Percentiles rank a stretch among this genome's conserved stretches.
These are phyloP conservation scores for Immersiporthe knoxdaviesiana DNA, from an alignment of 2,329 filamentous ascomycete genomes.

Conservation along the genomic window DNA sequence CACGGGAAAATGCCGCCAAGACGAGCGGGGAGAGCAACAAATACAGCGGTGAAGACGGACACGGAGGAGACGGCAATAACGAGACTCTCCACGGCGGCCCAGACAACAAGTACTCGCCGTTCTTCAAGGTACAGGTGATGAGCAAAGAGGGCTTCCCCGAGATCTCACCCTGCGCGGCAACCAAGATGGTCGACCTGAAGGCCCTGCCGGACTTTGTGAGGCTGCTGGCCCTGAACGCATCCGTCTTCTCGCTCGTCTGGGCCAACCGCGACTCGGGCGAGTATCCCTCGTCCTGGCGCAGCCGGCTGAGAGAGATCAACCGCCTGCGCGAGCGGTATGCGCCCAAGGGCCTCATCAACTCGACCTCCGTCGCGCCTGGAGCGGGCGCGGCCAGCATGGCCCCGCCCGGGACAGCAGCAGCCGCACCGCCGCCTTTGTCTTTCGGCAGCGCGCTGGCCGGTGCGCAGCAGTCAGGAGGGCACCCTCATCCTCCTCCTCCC, in stretches of 20 bases:
- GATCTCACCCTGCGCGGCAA: conserved; percentile 85
- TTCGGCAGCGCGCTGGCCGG: conserved; percentile 27
- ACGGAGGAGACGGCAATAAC: conserved; percentile 2
- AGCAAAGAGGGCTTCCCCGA: conserved; percentile 88
- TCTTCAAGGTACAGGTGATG: conserved; percentile 89
- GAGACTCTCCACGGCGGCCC: not conserved
- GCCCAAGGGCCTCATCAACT: conserved; percentile 42
- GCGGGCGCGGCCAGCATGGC: conserved; percentile 39
- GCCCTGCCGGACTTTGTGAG: conserved; percentile 85
- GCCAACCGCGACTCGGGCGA: conserved; percentile 75
- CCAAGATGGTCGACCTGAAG: conserved; percentile 84
- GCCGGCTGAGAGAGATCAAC: conserved; percentile 82
- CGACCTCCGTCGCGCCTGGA: conserved; percentile 37
- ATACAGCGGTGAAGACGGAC: conserved; percentile 33
- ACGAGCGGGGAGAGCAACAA: conserved; percentile 41
- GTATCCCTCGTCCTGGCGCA: conserved; percentile 87
- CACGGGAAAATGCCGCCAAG: conserved; percentile 49
- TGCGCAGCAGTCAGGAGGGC: conserved; percentile 34
- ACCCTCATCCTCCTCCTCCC: too few relatives aligned
- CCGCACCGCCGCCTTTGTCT: conserved; percentile 22
- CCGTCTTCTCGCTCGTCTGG: conserved; percentile 93
- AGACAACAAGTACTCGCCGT: conserved; percentile 48
- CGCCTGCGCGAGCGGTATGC: conserved; percentile 73
- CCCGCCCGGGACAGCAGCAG: conserved; percentile 14
- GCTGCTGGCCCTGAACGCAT: conserved; percentile 87